Conservation (phyloP, 148 eudicot species). For the Fagopyrum homotropicum region DNA sequence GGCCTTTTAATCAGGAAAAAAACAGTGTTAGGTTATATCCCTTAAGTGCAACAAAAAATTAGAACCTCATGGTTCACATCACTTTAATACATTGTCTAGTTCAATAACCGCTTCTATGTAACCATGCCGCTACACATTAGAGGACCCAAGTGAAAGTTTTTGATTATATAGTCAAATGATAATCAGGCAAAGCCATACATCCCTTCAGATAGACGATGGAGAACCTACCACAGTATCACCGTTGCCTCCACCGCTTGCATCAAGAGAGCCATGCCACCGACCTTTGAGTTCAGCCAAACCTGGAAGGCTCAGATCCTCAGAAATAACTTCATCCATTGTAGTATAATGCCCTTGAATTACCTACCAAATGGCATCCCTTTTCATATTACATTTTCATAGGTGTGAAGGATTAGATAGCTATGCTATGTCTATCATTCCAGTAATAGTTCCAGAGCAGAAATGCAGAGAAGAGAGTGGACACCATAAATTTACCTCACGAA, state of each 20-base stretch:
- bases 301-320: conserved; percentile 85
- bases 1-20: not conserved
- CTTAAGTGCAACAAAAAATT: not conserved
- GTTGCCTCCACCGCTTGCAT: conserved; percentile 99
- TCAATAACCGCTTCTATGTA: not conserved
- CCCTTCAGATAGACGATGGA: not conserved
- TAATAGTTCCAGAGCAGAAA: not conserved
- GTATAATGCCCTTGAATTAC: conserved; percentile 54
- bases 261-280: conserved; percentile 95
- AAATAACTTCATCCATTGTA: conserved; percentile 62
- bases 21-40: not conserved
- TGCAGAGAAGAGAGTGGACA: not conserved
- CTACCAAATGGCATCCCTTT: conserved; percentile 24
- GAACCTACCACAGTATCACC: conserved; percentile 88
- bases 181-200: not conserved
- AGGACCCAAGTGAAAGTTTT: not conserved
- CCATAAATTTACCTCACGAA: conserved; percentile 61
- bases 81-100: not conserved
- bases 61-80: not conserved
- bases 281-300: conserved; percentile 98
- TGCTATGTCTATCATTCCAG: not conserved
- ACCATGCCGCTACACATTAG: not conserved
- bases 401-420: not conserved
- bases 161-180: not conserved
- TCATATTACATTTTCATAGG: not conserved